These are phyloP conservation scores for Auriscalpium microsporum DNA, from an alignment of 768 basidiomycete genomes.

Conservation along the genomic window DNA sequence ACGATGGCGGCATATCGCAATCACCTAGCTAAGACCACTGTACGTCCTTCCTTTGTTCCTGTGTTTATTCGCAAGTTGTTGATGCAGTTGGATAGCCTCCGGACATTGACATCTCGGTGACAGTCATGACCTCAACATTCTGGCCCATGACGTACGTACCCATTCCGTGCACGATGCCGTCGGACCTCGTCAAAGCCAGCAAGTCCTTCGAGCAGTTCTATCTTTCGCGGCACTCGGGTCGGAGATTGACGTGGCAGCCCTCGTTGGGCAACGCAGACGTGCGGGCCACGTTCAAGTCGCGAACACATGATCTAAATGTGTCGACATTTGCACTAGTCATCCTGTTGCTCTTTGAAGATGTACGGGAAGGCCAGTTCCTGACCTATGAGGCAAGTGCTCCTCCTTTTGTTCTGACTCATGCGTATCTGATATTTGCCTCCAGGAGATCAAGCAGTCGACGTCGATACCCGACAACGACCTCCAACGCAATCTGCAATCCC, in stretches of 20 bases:
- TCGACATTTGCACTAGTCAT: conserved; percentile 85
- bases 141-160: conserved; percentile 80
- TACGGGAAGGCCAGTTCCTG: conserved; percentile 58
- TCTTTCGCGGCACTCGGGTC: conserved; percentile 78
- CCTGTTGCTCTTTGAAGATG: conserved; percentile 75
- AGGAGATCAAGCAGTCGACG: conserved; percentile 83
- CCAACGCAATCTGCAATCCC: conserved; percentile 87
- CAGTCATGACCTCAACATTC: conserved; percentile 91
- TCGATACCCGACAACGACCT: conserved; percentile 69
- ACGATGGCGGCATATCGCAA: conserved; percentile 67
- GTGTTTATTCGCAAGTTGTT: background rate
- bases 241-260: conserved; percentile 88
- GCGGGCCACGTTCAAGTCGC: conserved; percentile 66
- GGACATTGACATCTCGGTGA: conserved; percentile 75
- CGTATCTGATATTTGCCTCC: background rate
- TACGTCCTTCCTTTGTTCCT: conserved; percentile 29
- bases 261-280: conserved; percentile 88
- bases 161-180: conserved; percentile 60
- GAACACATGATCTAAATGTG: conserved; percentile 85
- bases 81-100: conserved; percentile 42
- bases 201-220: conserved; percentile 87
- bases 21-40: conserved; percentile 49
- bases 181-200: conserved; percentile 51
- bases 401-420: background rate
- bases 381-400: conserved; percentile 57